These are phyloP conservation scores for Closterium sp. DNA, from an alignment of 139 green algal species.

Conservation along the genomic window DNA sequence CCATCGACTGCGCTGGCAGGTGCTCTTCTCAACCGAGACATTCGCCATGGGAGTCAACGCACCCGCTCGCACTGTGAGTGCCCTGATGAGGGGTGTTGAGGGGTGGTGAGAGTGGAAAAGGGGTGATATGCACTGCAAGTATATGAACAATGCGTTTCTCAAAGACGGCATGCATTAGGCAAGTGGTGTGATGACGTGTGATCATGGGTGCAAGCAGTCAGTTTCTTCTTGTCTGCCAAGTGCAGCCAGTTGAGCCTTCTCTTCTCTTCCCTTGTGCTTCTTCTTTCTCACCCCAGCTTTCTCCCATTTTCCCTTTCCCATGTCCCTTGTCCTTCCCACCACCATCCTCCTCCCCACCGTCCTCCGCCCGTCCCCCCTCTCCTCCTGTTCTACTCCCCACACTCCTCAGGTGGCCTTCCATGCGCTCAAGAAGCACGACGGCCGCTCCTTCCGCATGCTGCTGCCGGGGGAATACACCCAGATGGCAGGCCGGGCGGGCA, in stretches of 20 bases:
- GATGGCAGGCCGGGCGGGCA: slow-evolving; percentile 84
- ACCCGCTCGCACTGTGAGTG: slow-evolving; percentile 79
- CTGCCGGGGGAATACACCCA: slow-evolving; percentile 90
- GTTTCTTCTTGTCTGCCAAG: neutral
- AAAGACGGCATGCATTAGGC: too few species aligned
- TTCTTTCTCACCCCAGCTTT: too few species aligned
- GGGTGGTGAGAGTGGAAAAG: too few species aligned
- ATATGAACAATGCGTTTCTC: too few species aligned
- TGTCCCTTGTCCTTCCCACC: too few species aligned
- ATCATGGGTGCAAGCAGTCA: neutral
- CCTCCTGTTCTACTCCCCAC: neutral
- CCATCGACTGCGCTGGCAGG: slow-evolving; percentile 26
- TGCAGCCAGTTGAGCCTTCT: too few species aligned
- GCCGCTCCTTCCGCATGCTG: slow-evolving; percentile 71
- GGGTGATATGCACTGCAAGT: too few species aligned
- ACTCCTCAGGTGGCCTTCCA: slow-evolving; percentile 72
- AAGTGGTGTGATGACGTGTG: too few species aligned
- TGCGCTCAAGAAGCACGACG: slow-evolving; percentile 84
- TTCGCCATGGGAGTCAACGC: slow-evolving; percentile 99
- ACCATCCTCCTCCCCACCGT: neutral
- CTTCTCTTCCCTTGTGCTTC: too few species aligned
- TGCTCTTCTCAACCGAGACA: slow-evolving; percentile 94
- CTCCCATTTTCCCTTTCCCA: too few species aligned
- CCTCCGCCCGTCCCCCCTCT: neutral
- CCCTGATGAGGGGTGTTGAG: too few species aligned